Conservation (phyloP, 371 early-diverging fungal species). For the Zychaea mexicana region DNA sequence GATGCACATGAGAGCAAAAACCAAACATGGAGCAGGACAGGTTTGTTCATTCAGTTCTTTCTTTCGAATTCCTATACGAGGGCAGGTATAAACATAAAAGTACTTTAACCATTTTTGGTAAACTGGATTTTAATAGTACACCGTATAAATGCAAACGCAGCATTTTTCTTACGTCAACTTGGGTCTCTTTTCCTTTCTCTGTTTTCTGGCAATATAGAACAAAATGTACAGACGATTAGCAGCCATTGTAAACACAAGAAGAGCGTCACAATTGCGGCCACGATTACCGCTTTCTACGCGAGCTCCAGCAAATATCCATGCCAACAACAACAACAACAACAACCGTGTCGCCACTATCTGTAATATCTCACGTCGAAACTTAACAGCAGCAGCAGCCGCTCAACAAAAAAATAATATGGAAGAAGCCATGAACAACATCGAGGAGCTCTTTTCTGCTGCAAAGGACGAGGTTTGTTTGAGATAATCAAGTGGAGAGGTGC, state of each 20-base stretch:
- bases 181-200: background rate
- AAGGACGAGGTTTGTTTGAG: slow-evolving; percentile 39
- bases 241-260: background rate
- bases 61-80: background rate
- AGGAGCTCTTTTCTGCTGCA: slow-evolving; percentile 36
- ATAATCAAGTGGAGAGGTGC: no score
- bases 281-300: background rate
- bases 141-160: no score
- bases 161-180: background rate
- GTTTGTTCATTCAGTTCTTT: no score
- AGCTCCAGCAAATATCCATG: background rate
- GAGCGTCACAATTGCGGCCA: background rate
- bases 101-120: background rate
- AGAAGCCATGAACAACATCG: slow-evolving; percentile 36
- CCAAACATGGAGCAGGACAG: no score
- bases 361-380: background rate
- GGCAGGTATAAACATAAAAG: no score
- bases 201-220: no score
- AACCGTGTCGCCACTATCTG: background rate
- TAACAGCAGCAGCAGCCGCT: background rate
- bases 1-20: no score
- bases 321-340: background rate
- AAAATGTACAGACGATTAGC: background rate
- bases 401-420: slow-evolving; percentile 18
- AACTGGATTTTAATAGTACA: background rate